Base-by-base conservation (phyloP, 208 protist genomes). In the Leishmania gerbilli region DNA sequence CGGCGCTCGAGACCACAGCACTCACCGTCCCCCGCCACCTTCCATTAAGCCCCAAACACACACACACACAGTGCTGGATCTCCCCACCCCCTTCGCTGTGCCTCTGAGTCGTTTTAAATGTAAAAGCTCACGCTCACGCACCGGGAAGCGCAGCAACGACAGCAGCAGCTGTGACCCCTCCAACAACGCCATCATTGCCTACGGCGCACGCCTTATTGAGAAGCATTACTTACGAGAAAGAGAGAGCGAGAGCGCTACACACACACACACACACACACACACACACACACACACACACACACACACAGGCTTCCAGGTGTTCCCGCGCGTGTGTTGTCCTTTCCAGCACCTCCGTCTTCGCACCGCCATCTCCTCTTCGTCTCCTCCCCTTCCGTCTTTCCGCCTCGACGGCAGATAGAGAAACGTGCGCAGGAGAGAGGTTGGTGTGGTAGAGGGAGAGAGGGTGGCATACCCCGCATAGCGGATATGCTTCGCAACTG, bases 311-410 rank as follows among this genome's bases (percentile, higher is more conserved):
- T 42, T 56, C 37, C 74, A 77, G 40, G 19, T 40, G 1, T 24
- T 47, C 68, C 21, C 1, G 47, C 5, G 51, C 17, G 34, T 40
- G 31, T 42, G 64, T 68, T 68, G 31, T 42, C 62, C 40, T 40
- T 68, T 31, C 56, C 27, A 31, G 27, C 51, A 45, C 15, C 34
- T 21, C 47, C 42, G 13, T 9, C 31, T 42, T 69, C 24, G 24
- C 34, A 24, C n/a, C 24, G 31, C 56, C 55, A 31, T 76, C 58
- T 45, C 49, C 77, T 67, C 8, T 71, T 80, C 58, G 74, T 74
- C 21, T 56, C 31, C 67, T 11, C 67, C 40, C 31, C 11, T 27
- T 45, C 7, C 19, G 17, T 27, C 37, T 71, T 2, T 71, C 21
- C 24, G 17, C 40, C 21, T 71, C 67, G 24, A 9, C 19, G 6